phyloP scores from a whole-genome alignment of 2,329 filamentous ascomycete species.

The Clonostachys chloroleuca region DNA sequence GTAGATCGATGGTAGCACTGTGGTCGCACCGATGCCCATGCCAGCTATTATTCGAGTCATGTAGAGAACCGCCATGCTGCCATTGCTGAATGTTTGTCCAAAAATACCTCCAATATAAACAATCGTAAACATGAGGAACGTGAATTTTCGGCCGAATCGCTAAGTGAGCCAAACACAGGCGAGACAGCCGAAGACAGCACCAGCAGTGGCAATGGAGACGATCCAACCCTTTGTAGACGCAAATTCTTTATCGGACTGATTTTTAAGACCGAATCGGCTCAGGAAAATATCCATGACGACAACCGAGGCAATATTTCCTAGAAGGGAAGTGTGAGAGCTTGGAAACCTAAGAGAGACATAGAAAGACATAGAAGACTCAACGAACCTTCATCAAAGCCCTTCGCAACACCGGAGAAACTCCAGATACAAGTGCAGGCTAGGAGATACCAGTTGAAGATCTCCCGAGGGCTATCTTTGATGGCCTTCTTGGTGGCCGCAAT shows the following conservation, averaged over 20 bases:
- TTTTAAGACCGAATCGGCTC: conserved; percentile 11
- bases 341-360: background rate
- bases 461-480: conserved; percentile 13
- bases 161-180: conserved; percentile 15
- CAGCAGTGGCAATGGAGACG: conserved; percentile 20
- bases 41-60: conserved; percentile 14
- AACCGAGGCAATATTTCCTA: conserved; percentile 20
- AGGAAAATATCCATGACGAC: conserved; percentile 19
- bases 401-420: conserved; percentile 19
- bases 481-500: conserved; percentile 16
- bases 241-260: conserved; percentile 14
- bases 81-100: conserved; percentile 19
- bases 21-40: conserved; percentile 15
- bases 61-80: conserved; percentile 16
- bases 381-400: conserved; percentile 20
- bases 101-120: conserved; percentile 28
- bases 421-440: conserved; percentile 15
- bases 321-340: background rate
- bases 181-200: conserved; percentile 19
- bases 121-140: conserved; percentile 18
- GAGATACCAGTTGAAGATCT: conserved; percentile 21
- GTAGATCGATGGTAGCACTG: conserved; percentile 18
- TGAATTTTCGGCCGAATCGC: conserved; percentile 11
- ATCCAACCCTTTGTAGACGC: conserved; percentile 22
- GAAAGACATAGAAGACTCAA: background rate